Percentiles rank a stretch among this genome's conserved stretches.
phyloP scores from a whole-genome alignment of 208 protist species.

The Leishmania major region DNA sequence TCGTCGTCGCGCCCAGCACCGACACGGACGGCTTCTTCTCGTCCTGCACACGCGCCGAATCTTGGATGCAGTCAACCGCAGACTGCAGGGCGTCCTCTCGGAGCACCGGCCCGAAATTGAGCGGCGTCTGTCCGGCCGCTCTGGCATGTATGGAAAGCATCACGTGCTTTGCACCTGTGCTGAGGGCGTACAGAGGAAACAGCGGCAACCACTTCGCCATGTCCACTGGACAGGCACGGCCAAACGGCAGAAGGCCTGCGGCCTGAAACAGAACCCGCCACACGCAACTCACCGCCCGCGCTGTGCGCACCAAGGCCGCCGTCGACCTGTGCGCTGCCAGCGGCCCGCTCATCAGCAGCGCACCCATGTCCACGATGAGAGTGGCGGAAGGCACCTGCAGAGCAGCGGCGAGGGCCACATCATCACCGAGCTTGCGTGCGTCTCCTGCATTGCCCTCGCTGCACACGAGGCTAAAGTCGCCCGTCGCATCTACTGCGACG shows the following conservation, averaged over 20 bases:
- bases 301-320: constrained; percentile 10
- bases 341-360: constrained; percentile 12
- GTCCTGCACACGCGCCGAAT: background rate
- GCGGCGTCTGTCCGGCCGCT: constrained; percentile 17
- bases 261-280: constrained; percentile 61
- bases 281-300: constrained; percentile 23
- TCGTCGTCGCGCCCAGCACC: background rate
- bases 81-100: constrained; percentile 40
- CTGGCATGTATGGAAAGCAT: constrained; percentile 51
- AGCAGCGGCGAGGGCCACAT: constrained; percentile 46
- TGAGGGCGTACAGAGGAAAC: constrained; percentile 58
- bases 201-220: constrained; percentile 58
- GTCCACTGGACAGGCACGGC: constrained; percentile 38
- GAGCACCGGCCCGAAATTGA: constrained; percentile 33
- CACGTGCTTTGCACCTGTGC: constrained; percentile 37
- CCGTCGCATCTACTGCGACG: background rate
- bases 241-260: constrained; percentile 51
- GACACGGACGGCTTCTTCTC: background rate
- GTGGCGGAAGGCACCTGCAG: constrained; percentile 41
- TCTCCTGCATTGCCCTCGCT: background rate
- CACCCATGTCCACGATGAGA: constrained; percentile 37
- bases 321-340: constrained; percentile 8
- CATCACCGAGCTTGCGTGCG: constrained; percentile 28
- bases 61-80: constrained; percentile 4
- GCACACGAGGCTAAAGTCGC: background rate